A percentile compares a stretch with the other conserved stretches of the same genome.
Conservation (phyloP, 2,329 filamentous ascomycete species). For the Cytospora paraplurivora region DNA sequence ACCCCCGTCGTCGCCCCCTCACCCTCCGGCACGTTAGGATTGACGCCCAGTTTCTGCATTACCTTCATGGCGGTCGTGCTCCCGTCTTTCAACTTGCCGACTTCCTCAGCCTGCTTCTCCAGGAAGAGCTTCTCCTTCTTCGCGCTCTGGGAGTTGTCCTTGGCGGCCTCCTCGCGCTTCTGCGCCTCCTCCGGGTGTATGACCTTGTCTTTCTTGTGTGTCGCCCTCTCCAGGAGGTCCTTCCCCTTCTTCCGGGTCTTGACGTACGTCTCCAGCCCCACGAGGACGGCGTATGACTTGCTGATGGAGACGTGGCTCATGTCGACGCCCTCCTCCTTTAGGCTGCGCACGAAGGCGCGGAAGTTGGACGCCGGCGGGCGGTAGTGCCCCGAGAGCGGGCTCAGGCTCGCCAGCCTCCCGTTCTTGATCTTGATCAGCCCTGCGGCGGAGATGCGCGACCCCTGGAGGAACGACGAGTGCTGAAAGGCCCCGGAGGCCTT, state of each 20-base stretch:
- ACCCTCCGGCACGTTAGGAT: constrained; percentile 35
- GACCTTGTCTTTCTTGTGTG: constrained; percentile 59
- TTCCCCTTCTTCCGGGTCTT: constrained; percentile 69
- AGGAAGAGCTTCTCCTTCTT: constrained; percentile 51
- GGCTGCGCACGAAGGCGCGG: constrained; percentile 72
- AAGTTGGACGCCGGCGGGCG: constrained; percentile 83
- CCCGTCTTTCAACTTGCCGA: constrained; percentile 44
- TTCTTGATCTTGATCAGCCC: constrained; percentile 84
- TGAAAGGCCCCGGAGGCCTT: constrained; percentile 88
- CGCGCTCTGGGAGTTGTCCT: constrained; percentile 63
- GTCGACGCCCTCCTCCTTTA: constrained; percentile 75
- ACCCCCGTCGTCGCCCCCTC: constrained; percentile 30
- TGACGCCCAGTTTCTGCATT: constrained; percentile 45
- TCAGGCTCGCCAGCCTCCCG: constrained; percentile 73
- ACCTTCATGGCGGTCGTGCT: constrained; percentile 36
- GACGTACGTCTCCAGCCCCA: constrained; percentile 80
- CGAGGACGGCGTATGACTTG: constrained; percentile 78
- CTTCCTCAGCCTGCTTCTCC: constrained; percentile 41
- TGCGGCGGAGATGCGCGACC: constrained; percentile 77
- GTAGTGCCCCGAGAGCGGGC: constrained; percentile 78
- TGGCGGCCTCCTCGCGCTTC: constrained; percentile 58
- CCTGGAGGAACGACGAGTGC: constrained; percentile 86
- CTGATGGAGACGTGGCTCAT: constrained; percentile 78
- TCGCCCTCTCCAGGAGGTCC: constrained; percentile 50
- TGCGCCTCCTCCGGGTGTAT: constrained; percentile 62